These are phyloP conservation scores for Posidonia oceanica DNA, from an alignment of 116 monocot genomes.

Conservation along the genomic window DNA sequence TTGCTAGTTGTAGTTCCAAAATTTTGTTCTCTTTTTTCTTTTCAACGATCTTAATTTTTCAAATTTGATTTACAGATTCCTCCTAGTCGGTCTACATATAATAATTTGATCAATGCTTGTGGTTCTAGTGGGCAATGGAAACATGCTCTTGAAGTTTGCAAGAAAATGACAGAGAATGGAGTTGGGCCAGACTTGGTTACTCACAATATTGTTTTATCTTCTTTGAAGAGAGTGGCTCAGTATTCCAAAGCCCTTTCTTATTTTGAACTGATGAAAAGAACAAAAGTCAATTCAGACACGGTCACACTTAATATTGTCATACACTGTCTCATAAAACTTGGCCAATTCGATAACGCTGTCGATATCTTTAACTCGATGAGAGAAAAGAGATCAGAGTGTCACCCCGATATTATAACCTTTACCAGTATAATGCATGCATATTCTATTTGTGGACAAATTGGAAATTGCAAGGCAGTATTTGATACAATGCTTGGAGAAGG, in stretches of 20 bases:
- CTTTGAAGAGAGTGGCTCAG: conserved; percentile 69
- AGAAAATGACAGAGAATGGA: conserved; percentile 97
- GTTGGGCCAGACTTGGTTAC: conserved; percentile 94
- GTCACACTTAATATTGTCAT: conserved; percentile 80
- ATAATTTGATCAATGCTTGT: conserved; percentile 95
- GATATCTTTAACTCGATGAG: conserved; percentile 77
- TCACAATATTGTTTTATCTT: conserved; percentile 87
- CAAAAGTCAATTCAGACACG: conserved; percentile 42
- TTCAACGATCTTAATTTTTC: not conserved
- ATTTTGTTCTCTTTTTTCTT: not conserved
- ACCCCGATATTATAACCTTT: conserved; percentile 76
- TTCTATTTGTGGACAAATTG: conserved; percentile 76
- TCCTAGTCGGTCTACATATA: conserved; percentile 89
- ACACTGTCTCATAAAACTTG: conserved; percentile 74
- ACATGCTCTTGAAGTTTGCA: conserved; percentile 77
- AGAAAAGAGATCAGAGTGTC: conserved; percentile 41
- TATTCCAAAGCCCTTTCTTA: conserved; percentile 87
- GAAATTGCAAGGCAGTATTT: conserved; percentile 82
- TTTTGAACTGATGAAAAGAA: conserved; percentile 86
- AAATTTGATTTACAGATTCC: conserved; percentile 53
- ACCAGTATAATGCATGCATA: conserved; percentile 83
- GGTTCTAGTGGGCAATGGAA: conserved; percentile 90
- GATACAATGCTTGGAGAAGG: conserved; percentile 91
- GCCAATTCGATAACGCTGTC: conserved; percentile 76
- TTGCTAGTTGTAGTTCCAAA: not conserved